A percentile compares a stretch with the other conserved stretches of the same genome.
Evolutionary conservation across 768 basidiomycete species (phyloP).

Genomic region (Termitomyces sp.): DNA sequence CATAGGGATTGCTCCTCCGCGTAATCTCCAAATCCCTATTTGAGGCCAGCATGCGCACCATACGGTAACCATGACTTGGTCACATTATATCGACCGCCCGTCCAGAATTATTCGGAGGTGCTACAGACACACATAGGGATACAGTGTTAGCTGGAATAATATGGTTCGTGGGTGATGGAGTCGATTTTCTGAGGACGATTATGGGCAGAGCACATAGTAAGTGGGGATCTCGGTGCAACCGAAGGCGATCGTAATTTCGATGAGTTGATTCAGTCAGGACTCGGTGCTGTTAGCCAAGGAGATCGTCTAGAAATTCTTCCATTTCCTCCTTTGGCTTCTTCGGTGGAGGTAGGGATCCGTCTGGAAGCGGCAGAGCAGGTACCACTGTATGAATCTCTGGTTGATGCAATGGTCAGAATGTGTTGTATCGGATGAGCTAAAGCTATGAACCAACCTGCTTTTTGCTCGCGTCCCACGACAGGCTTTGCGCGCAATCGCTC

Average conservation of each 20-base stretch:
- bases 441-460: constrained; percentile 26
- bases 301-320: constrained; percentile 69
- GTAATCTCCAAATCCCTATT: no score
- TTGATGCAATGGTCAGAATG: background rate
- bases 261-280: background rate
- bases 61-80: no score
- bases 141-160: constrained; percentile 11
- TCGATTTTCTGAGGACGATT: constrained; percentile 21
- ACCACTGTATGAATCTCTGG: constrained; percentile 13
- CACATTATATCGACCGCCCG: no score
- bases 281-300: constrained; percentile 30
- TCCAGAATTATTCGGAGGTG: no score
- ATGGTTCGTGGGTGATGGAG: constrained; percentile 24
- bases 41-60: no score
- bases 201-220: constrained; percentile 18
- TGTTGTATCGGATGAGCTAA: background rate
- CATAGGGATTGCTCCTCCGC: no score
- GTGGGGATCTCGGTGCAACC: background rate
- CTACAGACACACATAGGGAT: no score
- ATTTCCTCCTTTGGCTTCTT: constrained; percentile 50
- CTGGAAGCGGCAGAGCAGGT: constrained; percentile 18
- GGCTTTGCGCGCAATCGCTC: constrained; percentile 37
- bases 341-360: constrained; percentile 18
- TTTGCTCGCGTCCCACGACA: constrained; percentile 23
- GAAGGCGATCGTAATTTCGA: background rate